Evolutionary conservation across 1,139 yeast genomes (phyloP).

Genomic region (Zygoascus hellenicus): DNA sequence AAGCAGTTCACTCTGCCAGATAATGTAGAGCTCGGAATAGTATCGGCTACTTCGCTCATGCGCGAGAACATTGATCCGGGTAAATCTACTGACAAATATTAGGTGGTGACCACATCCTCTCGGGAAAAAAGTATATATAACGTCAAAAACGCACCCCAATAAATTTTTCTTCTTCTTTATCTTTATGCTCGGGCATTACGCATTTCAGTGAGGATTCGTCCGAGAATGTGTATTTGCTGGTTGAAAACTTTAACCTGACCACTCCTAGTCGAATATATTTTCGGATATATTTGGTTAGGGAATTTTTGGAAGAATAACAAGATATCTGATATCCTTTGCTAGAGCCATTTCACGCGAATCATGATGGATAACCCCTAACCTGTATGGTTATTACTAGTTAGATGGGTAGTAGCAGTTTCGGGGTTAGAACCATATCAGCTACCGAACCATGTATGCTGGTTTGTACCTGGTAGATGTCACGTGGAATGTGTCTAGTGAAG

Average conservation of each 20-base stretch:
- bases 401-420: too few species aligned
- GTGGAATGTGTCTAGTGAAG: too few species aligned
- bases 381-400: too few species aligned
- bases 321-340: too few species aligned
- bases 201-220: conserved; percentile 99
- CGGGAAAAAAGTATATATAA: not conserved
- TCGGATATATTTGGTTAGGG: conserved; percentile 42
- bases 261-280: conserved; percentile 57
- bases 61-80: conserved; percentile 5
- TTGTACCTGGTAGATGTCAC: too few species aligned
- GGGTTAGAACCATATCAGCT: too few species aligned
- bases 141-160: not conserved
- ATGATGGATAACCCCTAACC: too few species aligned
- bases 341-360: too few species aligned
- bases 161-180: conserved; percentile 37
- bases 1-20: conserved; percentile 71
- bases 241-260: conserved; percentile 99
- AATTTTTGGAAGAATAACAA: conserved; percentile 59
- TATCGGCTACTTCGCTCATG: conserved; percentile 39
- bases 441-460: too few species aligned
- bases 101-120: too few species aligned
- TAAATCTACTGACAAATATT: not conserved
- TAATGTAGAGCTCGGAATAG: conserved; percentile 65
- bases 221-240: conserved; percentile 99
- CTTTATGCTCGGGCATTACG: conserved; percentile 99